Percentiles rank a stretch among this genome's conserved stretches.
Evolutionary conservation across 1,284 basidiomycete species (phyloP).

Genomic region (Rhodotorula sp.): DNA sequence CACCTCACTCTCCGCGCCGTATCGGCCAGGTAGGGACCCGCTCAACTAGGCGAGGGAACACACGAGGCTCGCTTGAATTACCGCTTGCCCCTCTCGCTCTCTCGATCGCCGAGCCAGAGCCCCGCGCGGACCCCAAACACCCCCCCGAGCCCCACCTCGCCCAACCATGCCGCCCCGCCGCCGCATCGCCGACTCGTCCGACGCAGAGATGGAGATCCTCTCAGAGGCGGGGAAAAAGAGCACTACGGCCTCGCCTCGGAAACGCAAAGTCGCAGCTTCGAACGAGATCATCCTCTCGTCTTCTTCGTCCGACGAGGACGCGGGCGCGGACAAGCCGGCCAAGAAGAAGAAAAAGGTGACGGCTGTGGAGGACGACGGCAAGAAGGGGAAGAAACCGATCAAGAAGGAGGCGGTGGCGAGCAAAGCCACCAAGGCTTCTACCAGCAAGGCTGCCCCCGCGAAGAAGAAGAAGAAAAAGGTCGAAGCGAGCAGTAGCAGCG

Average conservation of each 20-base stretch:
- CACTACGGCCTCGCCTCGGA: not conserved
- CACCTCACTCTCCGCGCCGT: no score
- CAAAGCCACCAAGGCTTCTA: not conserved
- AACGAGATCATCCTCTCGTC: not conserved
- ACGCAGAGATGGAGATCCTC: conserved; percentile 9
- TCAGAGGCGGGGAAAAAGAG: not conserved
- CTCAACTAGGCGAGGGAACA: no score
- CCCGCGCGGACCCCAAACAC: not conserved
- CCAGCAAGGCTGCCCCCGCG: not conserved
- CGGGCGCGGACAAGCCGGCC: conserved; percentile 8
- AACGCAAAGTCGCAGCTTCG: conserved; percentile 12
- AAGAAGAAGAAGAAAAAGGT: not conserved
- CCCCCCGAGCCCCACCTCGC: not conserved
- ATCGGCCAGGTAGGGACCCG: no score
- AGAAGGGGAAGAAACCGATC: no score
- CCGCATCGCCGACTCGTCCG: not conserved
- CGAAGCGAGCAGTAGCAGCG: conserved; percentile 1
- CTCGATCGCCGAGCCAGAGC: not conserved
- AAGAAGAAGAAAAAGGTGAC: conserved; percentile 8
- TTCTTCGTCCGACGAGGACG: not conserved
- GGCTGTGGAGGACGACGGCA: no score
- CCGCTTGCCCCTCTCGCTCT: not conserved
- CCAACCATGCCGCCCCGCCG: not conserved
- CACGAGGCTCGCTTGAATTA: not conserved
- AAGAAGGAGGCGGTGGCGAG: no score